Conservation (phyloP, 352 stramenopile species). For the Phytophthora cactorum region DNA sequence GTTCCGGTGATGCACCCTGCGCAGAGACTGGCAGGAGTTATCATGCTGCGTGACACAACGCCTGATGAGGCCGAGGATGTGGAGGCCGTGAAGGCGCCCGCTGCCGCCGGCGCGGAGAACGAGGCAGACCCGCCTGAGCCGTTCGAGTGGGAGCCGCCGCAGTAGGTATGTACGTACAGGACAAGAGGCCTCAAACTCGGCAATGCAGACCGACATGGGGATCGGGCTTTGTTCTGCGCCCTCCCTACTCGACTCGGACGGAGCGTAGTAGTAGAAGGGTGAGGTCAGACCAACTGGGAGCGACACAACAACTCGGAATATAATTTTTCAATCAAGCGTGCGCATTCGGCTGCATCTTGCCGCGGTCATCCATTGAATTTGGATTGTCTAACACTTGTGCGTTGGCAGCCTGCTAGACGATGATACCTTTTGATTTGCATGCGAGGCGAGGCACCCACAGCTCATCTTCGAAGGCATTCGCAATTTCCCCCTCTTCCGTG, state of each 20-base stretch:
- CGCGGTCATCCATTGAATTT: no score
- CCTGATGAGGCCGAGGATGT: conserved; percentile 95
- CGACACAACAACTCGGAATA: conserved; percentile 35
- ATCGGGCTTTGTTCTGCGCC: conserved; percentile 20
- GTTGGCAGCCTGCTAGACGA: not conserved
- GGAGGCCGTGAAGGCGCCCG: conserved; percentile 92
- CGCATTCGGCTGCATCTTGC: conserved; percentile 5
- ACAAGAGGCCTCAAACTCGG: conserved; percentile 28
- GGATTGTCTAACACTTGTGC: no score
- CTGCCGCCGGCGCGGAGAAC: conserved; percentile 90
- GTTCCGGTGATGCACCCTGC: conserved; percentile 74
- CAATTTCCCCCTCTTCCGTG: conserved; percentile 3
- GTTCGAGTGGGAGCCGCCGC: conserved; percentile 95
- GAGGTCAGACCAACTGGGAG: conserved; percentile 28
- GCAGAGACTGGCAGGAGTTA: conserved; percentile 89
- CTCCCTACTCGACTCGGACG: conserved; percentile 15
- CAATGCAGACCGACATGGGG: conserved; percentile 28
- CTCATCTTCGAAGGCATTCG: conserved; percentile 14
- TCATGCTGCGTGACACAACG: conserved; percentile 96
- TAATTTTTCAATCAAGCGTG: conserved; percentile 42
- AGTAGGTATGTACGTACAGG: conserved; percentile 46
- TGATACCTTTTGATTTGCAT: conserved; percentile 32
- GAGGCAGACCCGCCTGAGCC: conserved; percentile 95
- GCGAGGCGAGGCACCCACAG: not conserved
- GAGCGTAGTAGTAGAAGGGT: conserved; percentile 24